Evolutionary conservation across 164 flowering plant genomes (phyloP).

Genomic region (Paratinospora sagittata): DNA sequence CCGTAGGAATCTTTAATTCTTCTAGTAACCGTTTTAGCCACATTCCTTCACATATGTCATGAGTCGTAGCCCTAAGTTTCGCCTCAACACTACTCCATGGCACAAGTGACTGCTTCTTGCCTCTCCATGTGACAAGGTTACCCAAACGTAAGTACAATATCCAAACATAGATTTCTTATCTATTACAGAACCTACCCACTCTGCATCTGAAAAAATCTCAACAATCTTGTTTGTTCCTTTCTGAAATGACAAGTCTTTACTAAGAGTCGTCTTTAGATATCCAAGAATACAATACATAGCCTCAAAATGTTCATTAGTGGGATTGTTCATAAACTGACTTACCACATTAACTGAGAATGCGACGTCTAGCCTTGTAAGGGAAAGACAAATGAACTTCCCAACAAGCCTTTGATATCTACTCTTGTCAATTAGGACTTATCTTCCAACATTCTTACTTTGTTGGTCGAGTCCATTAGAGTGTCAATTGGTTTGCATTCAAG

Average conservation of each 20-base stretch:
- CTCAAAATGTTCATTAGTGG: not conserved
- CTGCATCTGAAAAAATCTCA: not conserved
- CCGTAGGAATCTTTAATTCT: not conserved
- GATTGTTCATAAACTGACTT: not conserved
- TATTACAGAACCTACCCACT: not conserved
- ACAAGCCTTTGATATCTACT: not conserved
- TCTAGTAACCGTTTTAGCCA: not conserved
- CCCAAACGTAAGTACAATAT: not conserved
- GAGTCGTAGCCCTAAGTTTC: not conserved
- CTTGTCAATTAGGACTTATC: not conserved
- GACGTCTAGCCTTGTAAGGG: not conserved
- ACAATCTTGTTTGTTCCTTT: not conserved
- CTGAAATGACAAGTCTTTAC: not conserved
- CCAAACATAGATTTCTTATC: not conserved
- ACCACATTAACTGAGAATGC: not conserved
- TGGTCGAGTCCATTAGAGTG: not conserved
- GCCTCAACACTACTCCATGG: not conserved
- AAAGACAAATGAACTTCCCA: not conserved
- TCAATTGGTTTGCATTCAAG: not conserved
- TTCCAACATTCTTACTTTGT: not conserved
- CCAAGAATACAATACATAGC: not conserved
- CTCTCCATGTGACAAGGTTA: not conserved
- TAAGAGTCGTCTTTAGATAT: not conserved
- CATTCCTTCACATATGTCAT: not conserved
- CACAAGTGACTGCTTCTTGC: slow-evolving; percentile 4